These are phyloP conservation scores for Gryganskiella cystojenkinii DNA, from an alignment of 192 early-diverging fungal species.

Conservation along the genomic window DNA sequence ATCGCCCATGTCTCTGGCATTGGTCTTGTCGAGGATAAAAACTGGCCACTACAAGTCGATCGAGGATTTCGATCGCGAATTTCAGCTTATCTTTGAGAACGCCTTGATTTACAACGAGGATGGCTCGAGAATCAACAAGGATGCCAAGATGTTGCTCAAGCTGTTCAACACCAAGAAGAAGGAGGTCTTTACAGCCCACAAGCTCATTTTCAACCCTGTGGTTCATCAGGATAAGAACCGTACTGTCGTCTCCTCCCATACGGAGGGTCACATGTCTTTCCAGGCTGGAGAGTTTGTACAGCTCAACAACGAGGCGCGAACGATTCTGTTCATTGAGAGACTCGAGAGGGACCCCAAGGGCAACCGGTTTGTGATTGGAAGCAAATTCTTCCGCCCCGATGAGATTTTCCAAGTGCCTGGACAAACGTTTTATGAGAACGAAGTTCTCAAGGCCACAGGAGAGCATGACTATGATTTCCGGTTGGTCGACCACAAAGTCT, in stretches of 20 bases:
- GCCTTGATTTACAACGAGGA: constrained; percentile 91
- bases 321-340: constrained; percentile 41
- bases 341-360: constrained; percentile 41
- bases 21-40: constrained; percentile 71
- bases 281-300: constrained; percentile 41
- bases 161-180: constrained; percentile 49
- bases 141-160: constrained; percentile 68
- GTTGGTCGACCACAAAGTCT: constrained; percentile 38
- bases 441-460: constrained; percentile 51
- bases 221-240: constrained; percentile 18
- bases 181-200: constrained; percentile 31
- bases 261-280: constrained; percentile 18
- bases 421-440: constrained; percentile 48
- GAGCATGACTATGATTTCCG: constrained; percentile 47
- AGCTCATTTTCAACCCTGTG: constrained; percentile 29
- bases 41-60: constrained; percentile 73
- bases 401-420: constrained; percentile 48
- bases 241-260: constrained; percentile 8
- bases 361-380: constrained; percentile 28
- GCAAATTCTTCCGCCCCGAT: constrained; percentile 48
- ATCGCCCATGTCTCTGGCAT: constrained; percentile 79
- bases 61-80: constrained; percentile 81
- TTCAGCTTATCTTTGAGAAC: constrained; percentile 87
- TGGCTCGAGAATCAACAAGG: constrained; percentile 83
- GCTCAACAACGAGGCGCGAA: constrained; percentile 20